Evolutionary conservation across 169 alveolate genomes (phyloP), one percentile per base, ranked within the genome.

Genomic region (Cyclospora cayetanensis): DNA sequence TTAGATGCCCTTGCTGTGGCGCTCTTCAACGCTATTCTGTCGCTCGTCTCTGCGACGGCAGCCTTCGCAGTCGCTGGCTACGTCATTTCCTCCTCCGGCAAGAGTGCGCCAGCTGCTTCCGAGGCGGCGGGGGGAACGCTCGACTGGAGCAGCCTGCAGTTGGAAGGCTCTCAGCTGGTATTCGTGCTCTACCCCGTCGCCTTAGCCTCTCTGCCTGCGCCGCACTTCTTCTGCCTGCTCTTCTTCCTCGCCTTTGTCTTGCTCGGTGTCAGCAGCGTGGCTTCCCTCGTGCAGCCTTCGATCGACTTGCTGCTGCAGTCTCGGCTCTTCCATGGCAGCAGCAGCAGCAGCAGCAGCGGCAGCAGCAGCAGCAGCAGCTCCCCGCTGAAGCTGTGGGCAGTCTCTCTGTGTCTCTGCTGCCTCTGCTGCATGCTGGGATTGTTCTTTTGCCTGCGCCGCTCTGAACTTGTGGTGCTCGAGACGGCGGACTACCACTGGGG

Each of bases 401-500:
- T 86, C 22, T 27, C 77, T 12, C 5, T 42, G 37, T 31, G 74
- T 12, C 43, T 42, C n/a, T 68, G 86, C 82, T n/a, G 22, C 50
- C 18, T n/a, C 55, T 55, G 92, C 63, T 46, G 77, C 42, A 35
- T 70, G 77, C 27, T 70, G 53, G 52, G 91, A 31, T n/a, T 68
- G n/a, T 76, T 37, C 65, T 42, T 66, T 50, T 85, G 91, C 50
- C n/a, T 22, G 60, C 83, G 55, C 34, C 7, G 60, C n/a, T 42
- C 68, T 4, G n/a, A n/a, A n/a, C n/a, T 65, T 5, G 29, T 25
- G 79, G 74, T 65, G 34, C 11, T 85, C 53, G 82, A 85, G 35
- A 25, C 91, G 4, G 91, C 91, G 29, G 91, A 85, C 84, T 85
- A 55, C 52, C 70, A 66, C 53, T 85, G 91, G 91, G 76, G 85